Evolutionary conservation across 768 basidiomycete genomes (phyloP).

Genomic region (Trametes cubensis): DNA sequence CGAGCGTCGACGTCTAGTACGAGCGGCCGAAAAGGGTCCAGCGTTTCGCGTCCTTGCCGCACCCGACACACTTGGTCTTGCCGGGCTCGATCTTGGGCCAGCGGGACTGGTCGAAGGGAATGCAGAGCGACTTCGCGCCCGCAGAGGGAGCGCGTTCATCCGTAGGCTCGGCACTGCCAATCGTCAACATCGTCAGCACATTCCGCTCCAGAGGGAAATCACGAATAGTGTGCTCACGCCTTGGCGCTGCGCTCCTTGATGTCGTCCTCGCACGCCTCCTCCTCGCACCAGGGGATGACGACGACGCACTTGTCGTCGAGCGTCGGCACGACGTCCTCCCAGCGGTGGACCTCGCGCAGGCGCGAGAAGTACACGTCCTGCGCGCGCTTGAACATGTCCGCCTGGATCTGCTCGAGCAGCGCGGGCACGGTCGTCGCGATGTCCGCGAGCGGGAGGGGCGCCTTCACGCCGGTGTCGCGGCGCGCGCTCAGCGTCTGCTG

Average conservation of each 20-base stretch:
- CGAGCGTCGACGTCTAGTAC: constrained; percentile 48
- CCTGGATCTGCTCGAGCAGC: constrained; percentile 85
- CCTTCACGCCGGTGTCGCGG: constrained; percentile 72
- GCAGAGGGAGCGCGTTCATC: constrained; percentile 97
- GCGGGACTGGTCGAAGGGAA: constrained; percentile 90
- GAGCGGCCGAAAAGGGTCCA: constrained; percentile 98
- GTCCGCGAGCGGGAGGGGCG: constrained; percentile 52
- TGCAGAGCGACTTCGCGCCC: constrained; percentile 95
- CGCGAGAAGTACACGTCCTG: constrained; percentile 70
- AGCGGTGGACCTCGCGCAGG: constrained; percentile 73
- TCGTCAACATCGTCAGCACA: not conserved
- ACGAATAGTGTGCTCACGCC: constrained; percentile 55
- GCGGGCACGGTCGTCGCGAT: constrained; percentile 53
- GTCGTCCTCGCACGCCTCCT: constrained; percentile 90
- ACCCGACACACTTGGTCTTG: constrained; percentile 88
- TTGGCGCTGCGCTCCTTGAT: constrained; percentile 93
- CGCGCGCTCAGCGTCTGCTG: constrained; percentile 82
- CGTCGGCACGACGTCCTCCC: constrained; percentile 92
- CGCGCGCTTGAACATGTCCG: constrained; percentile 84
- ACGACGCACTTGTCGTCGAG: constrained; percentile 87
- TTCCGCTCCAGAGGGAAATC: not conserved
- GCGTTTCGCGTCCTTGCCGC: constrained; percentile 85
- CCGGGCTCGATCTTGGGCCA: constrained; percentile 82
- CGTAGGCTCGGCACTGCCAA: constrained; percentile 72
- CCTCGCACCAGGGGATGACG: constrained; percentile 96